Conservation (phyloP, 108 stramenopile genomes). For the Discostella pseudostelligera region DNA sequence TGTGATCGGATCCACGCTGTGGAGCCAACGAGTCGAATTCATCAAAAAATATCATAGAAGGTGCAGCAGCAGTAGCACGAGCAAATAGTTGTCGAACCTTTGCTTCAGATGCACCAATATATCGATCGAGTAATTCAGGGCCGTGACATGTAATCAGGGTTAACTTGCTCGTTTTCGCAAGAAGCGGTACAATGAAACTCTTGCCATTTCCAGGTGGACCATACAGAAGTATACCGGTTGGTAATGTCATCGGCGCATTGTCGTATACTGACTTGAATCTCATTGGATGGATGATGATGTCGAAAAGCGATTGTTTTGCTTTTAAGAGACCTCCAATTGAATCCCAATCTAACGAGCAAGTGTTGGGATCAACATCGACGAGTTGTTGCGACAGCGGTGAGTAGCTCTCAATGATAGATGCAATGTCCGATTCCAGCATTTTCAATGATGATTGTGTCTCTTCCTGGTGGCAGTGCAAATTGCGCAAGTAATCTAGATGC, state of each 20-base stretch:
- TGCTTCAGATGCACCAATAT: slow-evolving; percentile 97
- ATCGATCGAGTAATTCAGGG: slow-evolving; percentile 96
- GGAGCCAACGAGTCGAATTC: slow-evolving; percentile 96
- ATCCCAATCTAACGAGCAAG: slow-evolving; percentile 45
- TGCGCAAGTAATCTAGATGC: slow-evolving; percentile 25
- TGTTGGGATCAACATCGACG: slow-evolving; percentile 23
- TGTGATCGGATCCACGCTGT: slow-evolving; percentile 91
- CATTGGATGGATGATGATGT: slow-evolving; percentile 64
- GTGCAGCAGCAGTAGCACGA: slow-evolving; percentile 83
- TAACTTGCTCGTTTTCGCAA: slow-evolving; percentile 81
- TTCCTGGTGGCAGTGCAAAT: slow-evolving; percentile 4
- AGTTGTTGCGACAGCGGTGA: slow-evolving; percentile 48
- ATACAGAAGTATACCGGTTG: slow-evolving; percentile 75
- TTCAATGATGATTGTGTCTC: not conserved
- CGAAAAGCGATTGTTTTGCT: slow-evolving; percentile 62
- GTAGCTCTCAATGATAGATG: slow-evolving; percentile 32
- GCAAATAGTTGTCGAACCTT: slow-evolving; percentile 92
- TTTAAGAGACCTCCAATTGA: slow-evolving; percentile 75
- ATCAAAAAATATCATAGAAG: slow-evolving; percentile 93
- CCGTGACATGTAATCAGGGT: slow-evolving; percentile 90
- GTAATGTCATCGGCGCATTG: slow-evolving; percentile 62
- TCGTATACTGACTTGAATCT: slow-evolving; percentile 68
- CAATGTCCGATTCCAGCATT: slow-evolving; percentile 30
- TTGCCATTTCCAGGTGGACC: slow-evolving; percentile 84
- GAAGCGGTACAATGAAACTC: slow-evolving; percentile 81